Conservation (phyloP, 2,329 filamentous ascomycete genomes). For the Hypoxylon sp. region DNA sequence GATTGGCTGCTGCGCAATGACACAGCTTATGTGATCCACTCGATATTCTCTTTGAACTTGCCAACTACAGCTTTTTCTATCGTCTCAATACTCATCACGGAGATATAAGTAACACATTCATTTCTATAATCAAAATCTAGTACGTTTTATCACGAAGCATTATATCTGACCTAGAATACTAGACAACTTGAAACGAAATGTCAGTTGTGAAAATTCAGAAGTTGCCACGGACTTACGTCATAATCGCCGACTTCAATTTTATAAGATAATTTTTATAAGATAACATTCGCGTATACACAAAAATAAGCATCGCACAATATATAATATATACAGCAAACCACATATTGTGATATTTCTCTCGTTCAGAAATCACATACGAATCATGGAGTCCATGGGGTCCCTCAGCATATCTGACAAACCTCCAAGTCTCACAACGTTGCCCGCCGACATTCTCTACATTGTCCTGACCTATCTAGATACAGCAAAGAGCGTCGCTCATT, state of each 20-base stretch:
- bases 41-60: neutral
- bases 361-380: neutral
- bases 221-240: slow-evolving; percentile 33
- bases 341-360: neutral
- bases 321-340: neutral
- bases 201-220: neutral
- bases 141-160: neutral
- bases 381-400: slow-evolving; percentile 31
- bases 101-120: neutral
- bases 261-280: neutral
- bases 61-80: neutral
- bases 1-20: neutral
- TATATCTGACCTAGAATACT: neutral
- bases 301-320: slow-evolving; percentile 3
- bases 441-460: slow-evolving; percentile 66
- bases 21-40: neutral
- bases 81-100: neutral
- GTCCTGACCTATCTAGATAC: slow-evolving; percentile 65
- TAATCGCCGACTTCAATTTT: slow-evolving; percentile 18
- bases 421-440: slow-evolving; percentile 60
- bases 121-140: neutral
- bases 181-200: neutral
- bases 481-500: slow-evolving; percentile 63
- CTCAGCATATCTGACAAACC: slow-evolving; percentile 40
- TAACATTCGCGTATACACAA: neutral